Conservation (phyloP, 371 early-diverging fungal species). For the Apophysomyces variabilis region DNA sequence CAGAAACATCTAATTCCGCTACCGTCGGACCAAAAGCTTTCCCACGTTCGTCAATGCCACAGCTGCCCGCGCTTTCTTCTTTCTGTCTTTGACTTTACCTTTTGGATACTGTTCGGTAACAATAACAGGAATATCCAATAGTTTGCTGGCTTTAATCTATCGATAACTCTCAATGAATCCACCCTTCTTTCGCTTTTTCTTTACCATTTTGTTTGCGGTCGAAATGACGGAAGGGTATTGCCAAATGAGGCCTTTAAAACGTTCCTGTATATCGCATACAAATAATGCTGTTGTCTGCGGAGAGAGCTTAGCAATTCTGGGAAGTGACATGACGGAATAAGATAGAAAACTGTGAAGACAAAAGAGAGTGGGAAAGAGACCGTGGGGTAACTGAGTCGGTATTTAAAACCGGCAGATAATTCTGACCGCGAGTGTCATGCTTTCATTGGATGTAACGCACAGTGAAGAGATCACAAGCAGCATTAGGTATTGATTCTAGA, state of each 20-base stretch:
- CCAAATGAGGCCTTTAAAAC: slow-evolving; percentile 83
- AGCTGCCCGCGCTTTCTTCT: slow-evolving; percentile 25
- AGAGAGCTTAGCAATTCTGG: slow-evolving; percentile 43
- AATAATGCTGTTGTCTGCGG: slow-evolving; percentile 84
- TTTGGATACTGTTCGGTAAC: slow-evolving; percentile 91
- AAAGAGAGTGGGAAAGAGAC: neutral
- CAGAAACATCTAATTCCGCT: slow-evolving; percentile 73
- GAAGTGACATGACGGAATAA: slow-evolving; percentile 33
- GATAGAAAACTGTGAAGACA: neutral
- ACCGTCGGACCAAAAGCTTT: slow-evolving; percentile 85
- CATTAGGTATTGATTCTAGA: too few species aligned
- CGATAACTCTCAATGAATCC: neutral
- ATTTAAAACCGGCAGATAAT: neutral
- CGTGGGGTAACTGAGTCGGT: neutral
- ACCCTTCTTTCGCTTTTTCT: slow-evolving; percentile 3
- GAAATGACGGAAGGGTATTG: slow-evolving; percentile 80
- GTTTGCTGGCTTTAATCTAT: slow-evolving; percentile 66
- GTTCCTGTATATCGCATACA: slow-evolving; percentile 93
- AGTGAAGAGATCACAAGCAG: neutral
- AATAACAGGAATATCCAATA: slow-evolving; percentile 81
- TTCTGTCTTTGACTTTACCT: slow-evolving; percentile 42
- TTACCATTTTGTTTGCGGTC: slow-evolving; percentile 90
- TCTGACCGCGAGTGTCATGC: neutral
- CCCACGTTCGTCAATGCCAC: slow-evolving; percentile 56
- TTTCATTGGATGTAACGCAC: neutral